A percentile compares a stretch with the other conserved stretches of the same genome.
Evolutionary conservation across 805 yeast species (phyloP).

Genomic region (Jamesozyma jinghongensis): DNA sequence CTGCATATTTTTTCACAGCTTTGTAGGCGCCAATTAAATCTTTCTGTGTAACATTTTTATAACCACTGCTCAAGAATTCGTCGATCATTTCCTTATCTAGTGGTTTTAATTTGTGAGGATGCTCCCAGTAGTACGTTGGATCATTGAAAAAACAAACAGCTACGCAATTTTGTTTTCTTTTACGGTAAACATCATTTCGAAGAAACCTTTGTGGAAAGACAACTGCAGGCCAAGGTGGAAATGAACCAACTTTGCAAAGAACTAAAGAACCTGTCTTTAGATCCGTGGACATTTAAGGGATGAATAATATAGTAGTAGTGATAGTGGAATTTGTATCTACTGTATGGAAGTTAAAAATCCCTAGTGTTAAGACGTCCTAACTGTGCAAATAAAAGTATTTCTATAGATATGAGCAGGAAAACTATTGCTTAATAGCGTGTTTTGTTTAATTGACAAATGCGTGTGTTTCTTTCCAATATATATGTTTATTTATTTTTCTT

Average conservation of each 20-base stretch:
- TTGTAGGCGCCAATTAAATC: conserved; percentile 25
- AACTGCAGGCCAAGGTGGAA: conserved; percentile 32
- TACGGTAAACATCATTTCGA: conserved; percentile 24
- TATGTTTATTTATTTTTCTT: too few species aligned
- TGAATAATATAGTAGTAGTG: neutral
- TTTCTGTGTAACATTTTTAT: conserved; percentile 9
- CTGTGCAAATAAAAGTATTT: too few species aligned
- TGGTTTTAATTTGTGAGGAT: conserved; percentile 19
- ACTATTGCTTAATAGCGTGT: too few species aligned
- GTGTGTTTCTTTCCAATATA: too few species aligned
- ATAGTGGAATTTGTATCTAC: neutral
- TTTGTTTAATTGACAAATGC: too few species aligned
- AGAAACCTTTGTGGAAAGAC: conserved; percentile 27
- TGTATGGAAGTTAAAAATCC: too few species aligned
- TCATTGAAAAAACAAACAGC: conserved; percentile 31
- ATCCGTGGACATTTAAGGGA: conserved; percentile 6
- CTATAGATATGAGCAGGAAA: too few species aligned
- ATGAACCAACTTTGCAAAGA: conserved; percentile 29
- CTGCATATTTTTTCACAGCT: conserved; percentile 19
- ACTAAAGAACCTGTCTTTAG: conserved; percentile 28
- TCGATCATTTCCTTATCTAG: conserved; percentile 12
- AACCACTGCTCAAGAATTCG: conserved; percentile 10
- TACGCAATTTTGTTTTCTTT: conserved; percentile 18
- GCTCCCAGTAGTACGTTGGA: conserved; percentile 30
- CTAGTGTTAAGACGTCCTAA: too few species aligned